Evolutionary conservation across 169 alveolate species (phyloP).

Genomic region (Plasmodium gallinaceum): DNA sequence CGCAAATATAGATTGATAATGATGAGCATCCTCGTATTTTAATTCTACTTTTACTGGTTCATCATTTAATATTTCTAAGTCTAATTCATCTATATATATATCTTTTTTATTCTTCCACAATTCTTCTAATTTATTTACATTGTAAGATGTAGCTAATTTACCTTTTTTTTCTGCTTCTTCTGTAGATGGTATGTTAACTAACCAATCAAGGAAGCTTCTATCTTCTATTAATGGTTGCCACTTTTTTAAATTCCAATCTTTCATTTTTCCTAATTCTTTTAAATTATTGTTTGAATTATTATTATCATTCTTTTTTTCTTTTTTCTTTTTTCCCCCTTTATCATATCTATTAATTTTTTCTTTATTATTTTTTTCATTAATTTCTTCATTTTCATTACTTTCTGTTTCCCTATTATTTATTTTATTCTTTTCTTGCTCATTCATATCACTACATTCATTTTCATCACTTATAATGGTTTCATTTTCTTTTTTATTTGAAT

Average conservation of each 20-base stretch:
- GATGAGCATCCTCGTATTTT: constrained; percentile 80
- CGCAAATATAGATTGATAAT: constrained; percentile 85
- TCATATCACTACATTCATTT: not conserved
- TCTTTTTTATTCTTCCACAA: constrained; percentile 79
- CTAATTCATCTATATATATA: constrained; percentile 77
- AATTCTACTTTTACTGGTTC: constrained; percentile 55
- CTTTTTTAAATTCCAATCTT: constrained; percentile 82
- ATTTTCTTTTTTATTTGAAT: not conserved
- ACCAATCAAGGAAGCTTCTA: constrained; percentile 84
- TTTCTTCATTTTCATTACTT: not conserved
- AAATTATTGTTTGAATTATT: not conserved
- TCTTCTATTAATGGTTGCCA: constrained; percentile 90
- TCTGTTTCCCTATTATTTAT: not conserved
- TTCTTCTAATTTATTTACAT: constrained; percentile 78
- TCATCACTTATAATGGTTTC: not conserved
- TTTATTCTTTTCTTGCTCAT: not conserved
- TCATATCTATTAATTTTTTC: not conserved
- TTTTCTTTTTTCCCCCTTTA: not conserved
- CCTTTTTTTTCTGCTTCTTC: constrained; percentile 81
- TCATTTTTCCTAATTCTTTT: constrained; percentile 10
- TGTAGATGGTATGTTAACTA: constrained; percentile 85
- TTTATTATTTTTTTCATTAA: not conserved
- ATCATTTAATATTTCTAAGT: constrained; percentile 72
- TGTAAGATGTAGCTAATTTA: constrained; percentile 60
- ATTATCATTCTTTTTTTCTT: not conserved